Conservation (phyloP, 2,329 filamentous ascomycete genomes). For the Celoporthe dispersa region DNA sequence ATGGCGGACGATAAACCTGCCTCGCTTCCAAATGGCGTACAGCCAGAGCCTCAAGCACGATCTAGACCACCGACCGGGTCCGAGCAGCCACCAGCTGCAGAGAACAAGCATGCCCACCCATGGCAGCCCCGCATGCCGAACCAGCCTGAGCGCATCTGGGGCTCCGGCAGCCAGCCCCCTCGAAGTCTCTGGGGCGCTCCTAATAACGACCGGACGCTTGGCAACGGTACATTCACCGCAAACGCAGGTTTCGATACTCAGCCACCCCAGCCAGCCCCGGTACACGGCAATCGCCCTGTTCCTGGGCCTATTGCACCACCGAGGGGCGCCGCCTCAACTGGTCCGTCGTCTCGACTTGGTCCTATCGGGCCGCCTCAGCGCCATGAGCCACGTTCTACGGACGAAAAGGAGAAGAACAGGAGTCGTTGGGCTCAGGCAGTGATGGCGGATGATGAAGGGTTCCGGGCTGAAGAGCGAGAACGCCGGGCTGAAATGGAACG, state of each 20-base stretch:
- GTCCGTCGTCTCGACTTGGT: conserved; percentile 19
- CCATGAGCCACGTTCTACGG: conserved; percentile 18
- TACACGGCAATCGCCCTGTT: conserved; percentile 36
- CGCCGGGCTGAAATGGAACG: conserved; percentile 49
- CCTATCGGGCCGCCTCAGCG: conserved; percentile 40
- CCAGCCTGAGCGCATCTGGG: conserved; percentile 58
- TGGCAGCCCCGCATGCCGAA: conserved; percentile 45
- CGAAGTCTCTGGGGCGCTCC: conserved; percentile 77
- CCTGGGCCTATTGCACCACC: conserved; percentile 53
- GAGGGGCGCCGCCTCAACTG: conserved; percentile 33
- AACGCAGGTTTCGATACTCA: conserved; percentile 53
- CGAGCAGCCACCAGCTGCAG: conserved; percentile 32
- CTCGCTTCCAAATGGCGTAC: conserved; percentile 29
- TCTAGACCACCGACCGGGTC: background rate
- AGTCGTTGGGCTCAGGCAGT: conserved; percentile 35
- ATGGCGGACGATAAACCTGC: conserved; percentile 28
- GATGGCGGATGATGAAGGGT: conserved; percentile 48
- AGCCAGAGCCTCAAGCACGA: conserved; percentile 29
- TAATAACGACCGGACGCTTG: conserved; percentile 71
- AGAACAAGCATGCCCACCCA: conserved; percentile 40
- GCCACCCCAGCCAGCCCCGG: conserved; percentile 40
- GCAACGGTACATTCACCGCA: conserved; percentile 73
- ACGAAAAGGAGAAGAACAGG: conserved; percentile 19
- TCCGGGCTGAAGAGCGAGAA: conserved; percentile 44
- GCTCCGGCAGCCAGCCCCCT: conserved; percentile 47